phyloP scores from a whole-genome alignment of 495 filamentous ascomycete genomes.

The Tuber borchii region DNA sequence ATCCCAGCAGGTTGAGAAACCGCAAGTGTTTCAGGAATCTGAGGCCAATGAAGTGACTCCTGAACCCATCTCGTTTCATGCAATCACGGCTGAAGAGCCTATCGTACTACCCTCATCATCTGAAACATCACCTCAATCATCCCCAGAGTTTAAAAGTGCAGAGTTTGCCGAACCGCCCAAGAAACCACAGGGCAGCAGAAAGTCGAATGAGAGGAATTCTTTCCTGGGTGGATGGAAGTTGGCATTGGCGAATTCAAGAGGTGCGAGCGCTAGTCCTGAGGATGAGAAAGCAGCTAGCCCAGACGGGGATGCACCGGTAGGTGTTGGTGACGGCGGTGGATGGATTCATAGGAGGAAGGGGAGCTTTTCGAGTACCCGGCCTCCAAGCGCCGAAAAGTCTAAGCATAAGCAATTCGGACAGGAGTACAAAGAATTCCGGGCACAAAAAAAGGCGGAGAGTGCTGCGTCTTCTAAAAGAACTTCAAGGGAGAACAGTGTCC shows the following conservation, averaged over 20 bases:
- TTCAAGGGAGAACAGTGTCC: constrained; percentile 13
- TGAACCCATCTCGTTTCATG: constrained; percentile 23
- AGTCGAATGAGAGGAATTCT: constrained; percentile 30
- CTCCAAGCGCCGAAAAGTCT: constrained; percentile 34
- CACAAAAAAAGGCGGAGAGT: constrained; percentile 25
- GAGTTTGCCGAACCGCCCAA: constrained; percentile 20
- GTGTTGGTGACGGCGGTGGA: constrained; percentile 39
- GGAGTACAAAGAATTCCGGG: constrained; percentile 38
- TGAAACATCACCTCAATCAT: constrained; percentile 21
- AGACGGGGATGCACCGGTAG: constrained; percentile 28
- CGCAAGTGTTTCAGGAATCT: constrained; percentile 14
- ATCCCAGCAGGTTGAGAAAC: constrained; percentile 18
- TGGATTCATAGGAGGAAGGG: constrained; percentile 39
- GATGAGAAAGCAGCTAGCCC: constrained; percentile 12
- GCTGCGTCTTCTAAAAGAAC: constrained; percentile 9
- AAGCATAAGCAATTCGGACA: constrained; percentile 34
- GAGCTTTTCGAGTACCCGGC: constrained; percentile 39
- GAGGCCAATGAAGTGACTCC: neutral
- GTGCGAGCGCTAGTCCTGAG: constrained; percentile 3
- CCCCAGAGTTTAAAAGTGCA: constrained; percentile 7
- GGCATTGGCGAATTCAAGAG: constrained; percentile 32
- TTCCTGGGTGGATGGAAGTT: constrained; percentile 40
- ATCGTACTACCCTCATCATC: constrained; percentile 37
- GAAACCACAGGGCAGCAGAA: constrained; percentile 18
- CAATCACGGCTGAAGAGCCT: constrained; percentile 36